A percentile compares a stretch with the other conserved stretches of the same genome.
Evolutionary conservation across 2,329 filamentous ascomycete species (phyloP).

Genomic region (Sordariomycetes sp.): DNA sequence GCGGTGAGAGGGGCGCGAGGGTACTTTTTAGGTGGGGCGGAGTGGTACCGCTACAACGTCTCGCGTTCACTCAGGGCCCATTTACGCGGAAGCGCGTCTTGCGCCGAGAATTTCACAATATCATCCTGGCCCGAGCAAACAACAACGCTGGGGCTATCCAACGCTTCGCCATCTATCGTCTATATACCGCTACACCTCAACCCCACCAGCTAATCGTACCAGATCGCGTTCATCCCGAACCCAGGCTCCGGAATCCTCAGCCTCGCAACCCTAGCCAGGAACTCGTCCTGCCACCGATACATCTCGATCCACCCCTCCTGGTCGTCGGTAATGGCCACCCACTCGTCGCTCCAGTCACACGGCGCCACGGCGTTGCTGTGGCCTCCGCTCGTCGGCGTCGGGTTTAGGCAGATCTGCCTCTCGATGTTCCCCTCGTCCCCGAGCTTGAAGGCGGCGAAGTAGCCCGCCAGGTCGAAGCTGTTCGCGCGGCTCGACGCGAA

Average conservation of each 20-base stretch:
- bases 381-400: conserved; percentile 77
- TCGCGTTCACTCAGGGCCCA: neutral
- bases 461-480: conserved; percentile 64
- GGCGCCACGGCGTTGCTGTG: conserved; percentile 84
- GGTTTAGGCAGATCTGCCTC: conserved; percentile 68
- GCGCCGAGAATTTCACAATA: neutral
- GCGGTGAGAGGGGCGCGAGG: too few species aligned
- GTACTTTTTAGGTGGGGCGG: neutral
- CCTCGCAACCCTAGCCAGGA: conserved; percentile 64
- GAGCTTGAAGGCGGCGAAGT: conserved; percentile 71
- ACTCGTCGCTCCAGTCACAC: conserved; percentile 77
- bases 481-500: conserved; percentile 81
- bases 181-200: neutral
- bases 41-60: neutral
- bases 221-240: conserved; percentile 94
- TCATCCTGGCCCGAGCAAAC: neutral
- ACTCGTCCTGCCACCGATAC: conserved; percentile 78
- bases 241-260: conserved; percentile 75
- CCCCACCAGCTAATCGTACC: conserved; percentile 52
- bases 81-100: neutral
- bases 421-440: conserved; percentile 60
- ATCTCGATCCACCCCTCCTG: conserved; percentile 82
- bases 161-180: neutral
- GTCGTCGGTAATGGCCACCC: conserved; percentile 82
- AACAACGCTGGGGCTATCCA: neutral